Evolutionary conservation across 331 rosid species (phyloP).

Genomic region (Prunus yedoensis): DNA sequence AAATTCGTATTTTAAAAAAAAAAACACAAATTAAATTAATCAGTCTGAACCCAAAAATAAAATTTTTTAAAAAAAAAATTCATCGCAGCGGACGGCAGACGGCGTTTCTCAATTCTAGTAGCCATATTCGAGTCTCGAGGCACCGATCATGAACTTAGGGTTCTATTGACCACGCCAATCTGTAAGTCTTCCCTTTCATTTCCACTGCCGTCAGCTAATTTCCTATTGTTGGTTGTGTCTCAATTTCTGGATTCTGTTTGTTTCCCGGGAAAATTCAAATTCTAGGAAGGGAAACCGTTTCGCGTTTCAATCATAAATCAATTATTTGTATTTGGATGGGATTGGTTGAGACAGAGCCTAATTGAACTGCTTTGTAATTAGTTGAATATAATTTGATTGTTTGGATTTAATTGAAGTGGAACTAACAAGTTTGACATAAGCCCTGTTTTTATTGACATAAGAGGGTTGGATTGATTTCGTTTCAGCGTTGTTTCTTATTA

Average conservation of each 20-base stretch:
- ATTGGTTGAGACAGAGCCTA: conserved; percentile 5
- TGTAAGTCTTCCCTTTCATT: conserved; percentile 36
- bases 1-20: background rate
- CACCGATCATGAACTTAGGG: conserved; percentile 47
- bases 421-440: background rate
- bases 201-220: background rate
- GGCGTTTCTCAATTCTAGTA: background rate
- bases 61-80: too few species aligned
- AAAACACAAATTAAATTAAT: too few species aligned
- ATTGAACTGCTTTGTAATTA: background rate
- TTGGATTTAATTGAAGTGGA: background rate
- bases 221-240: background rate
- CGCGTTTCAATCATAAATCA: background rate
- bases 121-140: background rate
- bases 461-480: background rate
- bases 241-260: background rate
- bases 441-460: background rate
- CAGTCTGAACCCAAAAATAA: too few species aligned
- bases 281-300: background rate
- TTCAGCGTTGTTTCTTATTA: background rate
- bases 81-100: background rate
- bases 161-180: conserved; percentile 28
- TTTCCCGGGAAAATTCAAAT: background rate
- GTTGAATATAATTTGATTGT: background rate
- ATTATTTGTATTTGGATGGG: background rate